Conservation (phyloP, 768 basidiomycete genomes). For the Lentinula edodes region DNA sequence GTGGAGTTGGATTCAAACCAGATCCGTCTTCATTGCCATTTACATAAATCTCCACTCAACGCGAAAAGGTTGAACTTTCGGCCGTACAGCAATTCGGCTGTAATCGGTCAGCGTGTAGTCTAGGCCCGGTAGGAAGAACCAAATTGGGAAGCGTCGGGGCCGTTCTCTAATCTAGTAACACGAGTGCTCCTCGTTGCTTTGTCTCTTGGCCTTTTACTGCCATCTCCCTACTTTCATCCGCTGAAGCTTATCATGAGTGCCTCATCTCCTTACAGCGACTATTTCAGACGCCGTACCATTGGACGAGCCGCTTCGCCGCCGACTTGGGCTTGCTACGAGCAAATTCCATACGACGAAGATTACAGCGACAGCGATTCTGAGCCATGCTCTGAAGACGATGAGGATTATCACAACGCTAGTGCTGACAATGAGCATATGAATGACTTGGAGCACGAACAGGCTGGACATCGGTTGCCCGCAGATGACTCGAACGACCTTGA, state of each 20-base stretch:
- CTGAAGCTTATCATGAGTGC: slow-evolving; percentile 28
- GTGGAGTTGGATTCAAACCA: no score
- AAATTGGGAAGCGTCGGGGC: neutral
- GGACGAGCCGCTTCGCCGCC: slow-evolving; percentile 81
- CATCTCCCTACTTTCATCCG: neutral
- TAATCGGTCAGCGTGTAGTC: no score
- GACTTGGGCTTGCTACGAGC: slow-evolving; percentile 88
- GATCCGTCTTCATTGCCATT: no score
- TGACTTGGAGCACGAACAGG: slow-evolving; percentile 33
- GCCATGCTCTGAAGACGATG: slow-evolving; percentile 73
- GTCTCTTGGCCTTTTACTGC: neutral
- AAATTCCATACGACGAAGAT: slow-evolving; percentile 67
- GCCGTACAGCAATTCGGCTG: no score
- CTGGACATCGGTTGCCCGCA: slow-evolving; percentile 21
- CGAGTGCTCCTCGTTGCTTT: neutral
- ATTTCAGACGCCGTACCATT: slow-evolving; percentile 67
- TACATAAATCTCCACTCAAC: no score
- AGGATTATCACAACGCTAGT: slow-evolving; percentile 42
- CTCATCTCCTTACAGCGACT: slow-evolving; percentile 26
- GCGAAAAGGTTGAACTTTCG: no score
- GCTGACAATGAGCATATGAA: slow-evolving; percentile 10
- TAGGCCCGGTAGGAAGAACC: neutral
- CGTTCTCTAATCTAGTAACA: neutral
- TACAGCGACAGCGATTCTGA: slow-evolving; percentile 58
- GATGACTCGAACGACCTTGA: slow-evolving; percentile 25